Percentiles rank a stretch among this genome's conserved stretches.
Evolutionary conservation across 768 basidiomycete genomes (phyloP).

Genomic region (Rhodotorula sphaerocarpa): DNA sequence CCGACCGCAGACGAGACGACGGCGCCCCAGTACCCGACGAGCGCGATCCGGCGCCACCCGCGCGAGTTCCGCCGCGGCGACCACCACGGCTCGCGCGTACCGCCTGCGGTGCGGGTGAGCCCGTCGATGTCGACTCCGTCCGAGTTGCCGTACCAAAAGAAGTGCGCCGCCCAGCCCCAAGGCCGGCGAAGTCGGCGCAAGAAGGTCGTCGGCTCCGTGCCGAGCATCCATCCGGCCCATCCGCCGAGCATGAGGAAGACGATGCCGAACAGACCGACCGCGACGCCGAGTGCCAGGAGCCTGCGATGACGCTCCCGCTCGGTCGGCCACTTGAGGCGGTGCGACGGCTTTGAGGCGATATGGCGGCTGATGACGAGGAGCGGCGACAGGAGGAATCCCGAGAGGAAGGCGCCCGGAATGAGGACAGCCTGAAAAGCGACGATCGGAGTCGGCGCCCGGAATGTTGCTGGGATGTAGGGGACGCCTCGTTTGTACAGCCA

Average conservation of each 20-base stretch:
- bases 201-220: constrained; percentile 40
- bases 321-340: constrained; percentile 63
- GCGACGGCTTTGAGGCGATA: constrained; percentile 73
- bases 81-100: constrained; percentile 1
- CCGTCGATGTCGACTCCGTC: constrained; percentile 30
- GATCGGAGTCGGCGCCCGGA: constrained; percentile 82
- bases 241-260: constrained; percentile 74
- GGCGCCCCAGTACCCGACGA: constrained; percentile 77
- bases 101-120: background rate
- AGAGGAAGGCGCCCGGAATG: constrained; percentile 80
- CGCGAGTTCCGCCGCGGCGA: constrained; percentile 42
- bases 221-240: constrained; percentile 80
- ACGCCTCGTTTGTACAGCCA: constrained; percentile 52
- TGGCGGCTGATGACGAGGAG: constrained; percentile 83
- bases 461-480: constrained; percentile 75
- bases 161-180: constrained; percentile 36
- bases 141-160: constrained; percentile 22
- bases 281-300: constrained; percentile 75
- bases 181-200: constrained; percentile 21
- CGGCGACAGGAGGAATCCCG: constrained; percentile 91
- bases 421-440: constrained; percentile 85
- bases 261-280: constrained; percentile 64
- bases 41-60: constrained; percentile 66
- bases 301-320: constrained; percentile 75
- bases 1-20: constrained; percentile 76